Conservation (phyloP, 306 rosid genomes). For the Datisca glomerata region DNA sequence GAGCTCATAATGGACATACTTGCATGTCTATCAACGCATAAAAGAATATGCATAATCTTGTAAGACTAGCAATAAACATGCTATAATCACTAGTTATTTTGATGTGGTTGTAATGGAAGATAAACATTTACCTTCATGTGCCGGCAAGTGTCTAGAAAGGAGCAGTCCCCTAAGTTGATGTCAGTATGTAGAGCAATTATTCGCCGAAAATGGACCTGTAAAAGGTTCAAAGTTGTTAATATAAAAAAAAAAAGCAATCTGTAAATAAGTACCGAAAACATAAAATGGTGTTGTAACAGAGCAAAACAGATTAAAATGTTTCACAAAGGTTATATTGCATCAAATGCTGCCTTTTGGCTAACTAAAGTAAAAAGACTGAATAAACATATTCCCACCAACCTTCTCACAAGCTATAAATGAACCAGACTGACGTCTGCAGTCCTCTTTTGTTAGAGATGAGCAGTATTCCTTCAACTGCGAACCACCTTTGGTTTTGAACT, state of each 20-base stretch:
- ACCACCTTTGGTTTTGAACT: constrained; percentile 94
- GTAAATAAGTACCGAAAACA: too few relatives aligned
- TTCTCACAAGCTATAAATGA: constrained; percentile 82
- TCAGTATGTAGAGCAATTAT: constrained; percentile 95
- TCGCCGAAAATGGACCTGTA: constrained; percentile 91
- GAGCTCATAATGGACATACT: constrained; percentile 89
- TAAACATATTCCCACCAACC: constrained; percentile 47
- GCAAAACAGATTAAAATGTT: too few relatives aligned
- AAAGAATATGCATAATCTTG: too few relatives aligned
- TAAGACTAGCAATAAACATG: too few relatives aligned
- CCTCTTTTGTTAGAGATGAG: constrained; percentile 86
- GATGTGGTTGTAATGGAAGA: background rate
- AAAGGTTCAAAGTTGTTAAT: too few relatives aligned
- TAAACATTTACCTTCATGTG: constrained; percentile 84
- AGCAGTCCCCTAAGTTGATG: constrained; percentile 91
- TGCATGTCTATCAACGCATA: constrained; percentile 59
- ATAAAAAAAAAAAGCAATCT: too few relatives aligned
- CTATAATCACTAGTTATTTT: too few relatives aligned
- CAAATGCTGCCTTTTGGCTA: too few relatives aligned
- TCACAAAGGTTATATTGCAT: too few relatives aligned
- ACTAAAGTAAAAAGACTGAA: too few relatives aligned
- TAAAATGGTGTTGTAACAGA: too few relatives aligned
- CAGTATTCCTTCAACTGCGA: constrained; percentile 81
- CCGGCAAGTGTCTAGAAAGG: constrained; percentile 94
- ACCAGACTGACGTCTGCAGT: constrained; percentile 78